Conservation (phyloP, 352 stramenopile genomes). For the Phytophthora uliginosa region DNA sequence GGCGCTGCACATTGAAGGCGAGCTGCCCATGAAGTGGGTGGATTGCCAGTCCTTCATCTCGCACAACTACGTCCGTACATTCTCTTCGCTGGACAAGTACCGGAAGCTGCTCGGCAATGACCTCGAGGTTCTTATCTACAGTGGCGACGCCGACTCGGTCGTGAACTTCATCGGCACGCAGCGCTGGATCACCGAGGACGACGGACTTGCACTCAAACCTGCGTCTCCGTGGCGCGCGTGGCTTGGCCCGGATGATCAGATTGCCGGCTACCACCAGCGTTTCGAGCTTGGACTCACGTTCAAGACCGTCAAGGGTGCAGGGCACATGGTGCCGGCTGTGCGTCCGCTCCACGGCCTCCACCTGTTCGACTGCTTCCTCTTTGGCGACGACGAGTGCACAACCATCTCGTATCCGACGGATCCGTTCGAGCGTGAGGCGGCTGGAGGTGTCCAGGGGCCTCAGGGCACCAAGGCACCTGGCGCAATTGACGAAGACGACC, state of each 20-base stretch:
- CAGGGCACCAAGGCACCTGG: slow-evolving; percentile 12
- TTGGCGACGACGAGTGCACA: slow-evolving; percentile 57
- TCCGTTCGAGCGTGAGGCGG: slow-evolving; percentile 58
- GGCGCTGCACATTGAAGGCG: slow-evolving; percentile 63
- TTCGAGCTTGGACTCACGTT: slow-evolving; percentile 84
- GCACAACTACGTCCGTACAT: slow-evolving; percentile 46
- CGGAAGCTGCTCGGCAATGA: slow-evolving; percentile 54
- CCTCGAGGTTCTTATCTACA: slow-evolving; percentile 74
- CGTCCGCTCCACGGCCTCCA: slow-evolving; percentile 70
- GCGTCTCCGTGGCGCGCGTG: slow-evolving; percentile 60
- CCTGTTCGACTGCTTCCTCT: slow-evolving; percentile 84
- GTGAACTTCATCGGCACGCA: slow-evolving; percentile 90
- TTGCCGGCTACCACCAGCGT: slow-evolving; percentile 86
- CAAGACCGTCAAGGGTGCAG: slow-evolving; percentile 92
- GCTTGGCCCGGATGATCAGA: slow-evolving; percentile 73
- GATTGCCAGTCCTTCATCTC: slow-evolving; percentile 71
- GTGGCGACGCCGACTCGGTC: slow-evolving; percentile 73
- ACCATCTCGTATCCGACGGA: slow-evolving; percentile 64
- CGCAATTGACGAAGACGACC: slow-evolving; percentile 16
- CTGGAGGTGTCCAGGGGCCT: slow-evolving; percentile 19
- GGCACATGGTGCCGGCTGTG: slow-evolving; percentile 88
- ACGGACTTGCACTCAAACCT: slow-evolving; percentile 53
- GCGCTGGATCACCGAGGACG: slow-evolving; percentile 68
- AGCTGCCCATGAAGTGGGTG: slow-evolving; percentile 52
- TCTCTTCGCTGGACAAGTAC: slow-evolving; percentile 76